A percentile compares a stretch with the other conserved stretches of the same genome.
These are phyloP conservation scores for Aaosphaeria arxii DNA, from an alignment of 2,329 filamentous ascomycete species.

Conservation along the genomic window DNA sequence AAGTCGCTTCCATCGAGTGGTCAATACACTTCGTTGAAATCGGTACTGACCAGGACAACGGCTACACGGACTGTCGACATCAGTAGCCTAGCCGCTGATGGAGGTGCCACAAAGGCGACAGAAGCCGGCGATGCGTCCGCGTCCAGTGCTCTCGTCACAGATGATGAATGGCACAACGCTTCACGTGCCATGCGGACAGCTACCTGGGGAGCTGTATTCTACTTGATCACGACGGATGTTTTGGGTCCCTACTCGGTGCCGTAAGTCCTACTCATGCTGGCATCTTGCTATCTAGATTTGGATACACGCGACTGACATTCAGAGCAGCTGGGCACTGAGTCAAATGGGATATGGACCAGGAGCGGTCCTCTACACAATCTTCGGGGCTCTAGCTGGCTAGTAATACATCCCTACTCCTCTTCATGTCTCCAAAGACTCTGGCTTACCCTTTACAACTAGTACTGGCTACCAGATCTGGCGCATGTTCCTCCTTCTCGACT, in stretches of 20 bases:
- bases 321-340: conserved; percentile 21
- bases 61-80: neutral
- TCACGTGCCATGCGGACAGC: conserved; percentile 34
- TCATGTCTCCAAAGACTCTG: neutral
- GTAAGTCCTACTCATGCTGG: too few relatives aligned
- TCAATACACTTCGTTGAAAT: conserved; percentile 1
- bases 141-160: conserved; percentile 10
- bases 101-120: neutral
- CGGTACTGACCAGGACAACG: neutral
- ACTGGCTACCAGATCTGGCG: conserved; percentile 41
- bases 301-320: too few relatives aligned
- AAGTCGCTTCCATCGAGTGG: conserved; percentile 8
- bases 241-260: conserved; percentile 37
- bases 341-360: conserved; percentile 35
- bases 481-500: conserved; percentile 42
- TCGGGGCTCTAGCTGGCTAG: conserved; percentile 33
- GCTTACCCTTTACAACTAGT: neutral
- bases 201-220: conserved; percentile 39
- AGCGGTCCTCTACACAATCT: conserved; percentile 36
- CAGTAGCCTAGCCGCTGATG: neutral
- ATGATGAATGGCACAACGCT: conserved; percentile 34
- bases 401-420: neutral
- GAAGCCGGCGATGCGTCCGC: too few relatives aligned
- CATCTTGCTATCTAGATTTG: conserved; percentile 1
- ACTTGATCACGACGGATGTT: conserved; percentile 45